These are phyloP conservation scores for Rhodotorula babjevae DNA, from an alignment of 768 basidiomycete species.

Conservation along the genomic window DNA sequence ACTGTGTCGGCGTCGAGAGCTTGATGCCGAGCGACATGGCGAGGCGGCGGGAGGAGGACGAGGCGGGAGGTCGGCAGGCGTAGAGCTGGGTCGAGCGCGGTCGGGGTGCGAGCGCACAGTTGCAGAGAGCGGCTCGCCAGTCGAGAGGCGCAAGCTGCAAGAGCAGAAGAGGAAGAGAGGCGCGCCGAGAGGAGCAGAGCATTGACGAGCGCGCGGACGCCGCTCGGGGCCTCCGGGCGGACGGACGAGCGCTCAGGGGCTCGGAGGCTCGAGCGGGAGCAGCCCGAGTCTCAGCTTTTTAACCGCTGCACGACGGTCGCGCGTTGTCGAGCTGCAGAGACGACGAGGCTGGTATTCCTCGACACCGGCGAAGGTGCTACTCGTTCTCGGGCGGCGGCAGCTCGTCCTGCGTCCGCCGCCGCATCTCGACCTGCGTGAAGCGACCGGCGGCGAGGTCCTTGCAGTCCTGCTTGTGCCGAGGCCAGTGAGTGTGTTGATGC, in stretches of 20 bases:
- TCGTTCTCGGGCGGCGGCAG: not conserved
- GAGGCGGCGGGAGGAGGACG: too few species aligned
- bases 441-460: conserved; percentile 16
- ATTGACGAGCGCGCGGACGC: not conserved
- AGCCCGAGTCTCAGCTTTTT: too few species aligned
- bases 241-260: too few species aligned
- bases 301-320: too few species aligned
- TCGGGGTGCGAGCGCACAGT: not conserved
- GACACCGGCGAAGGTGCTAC: not conserved
- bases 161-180: not conserved
- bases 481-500: conserved; percentile 25
- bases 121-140: not conserved
- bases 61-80: not conserved
- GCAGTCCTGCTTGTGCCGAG: conserved; percentile 25
- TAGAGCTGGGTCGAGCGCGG: too few species aligned
- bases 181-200: not conserved
- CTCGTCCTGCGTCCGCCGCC: not conserved
- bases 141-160: too few species aligned
- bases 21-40: not conserved
- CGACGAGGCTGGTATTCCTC: too few species aligned
- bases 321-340: too few species aligned
- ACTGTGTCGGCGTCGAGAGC: not conserved
- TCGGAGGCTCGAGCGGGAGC: too few species aligned
- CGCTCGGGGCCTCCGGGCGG: too few species aligned
- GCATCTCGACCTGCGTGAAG: conserved; percentile 26